These are phyloP conservation scores for Vitis rotundifolia DNA, from an alignment of 164 flowering plant species.

Conservation along the genomic window DNA sequence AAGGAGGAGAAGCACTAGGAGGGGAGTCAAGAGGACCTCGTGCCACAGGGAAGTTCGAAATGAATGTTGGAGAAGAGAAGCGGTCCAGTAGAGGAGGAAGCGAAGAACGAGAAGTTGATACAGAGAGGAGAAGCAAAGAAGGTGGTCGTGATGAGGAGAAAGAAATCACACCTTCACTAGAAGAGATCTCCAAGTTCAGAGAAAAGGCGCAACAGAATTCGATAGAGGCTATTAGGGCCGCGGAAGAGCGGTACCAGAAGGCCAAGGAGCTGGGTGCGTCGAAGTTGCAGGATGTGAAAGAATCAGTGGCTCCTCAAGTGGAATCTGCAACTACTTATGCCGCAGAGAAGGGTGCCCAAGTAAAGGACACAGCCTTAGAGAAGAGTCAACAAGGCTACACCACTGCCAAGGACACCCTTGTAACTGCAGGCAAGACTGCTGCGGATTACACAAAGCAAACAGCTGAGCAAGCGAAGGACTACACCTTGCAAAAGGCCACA, in stretches of 20 bases:
- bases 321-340: conserved; percentile 16
- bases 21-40: not conserved
- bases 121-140: not conserved
- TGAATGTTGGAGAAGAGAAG: not conserved
- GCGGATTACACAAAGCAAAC: conserved; percentile 19
- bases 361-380: conserved; percentile 23
- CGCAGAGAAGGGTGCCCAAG: conserved; percentile 21
- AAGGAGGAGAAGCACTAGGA: not conserved
- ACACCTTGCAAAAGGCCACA: conserved; percentile 22
- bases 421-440: conserved; percentile 25
- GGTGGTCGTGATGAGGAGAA: not conserved
- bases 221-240: conserved; percentile 43
- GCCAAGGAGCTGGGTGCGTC: conserved; percentile 2
- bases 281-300: not conserved
- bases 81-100: not conserved
- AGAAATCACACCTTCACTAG: conserved; percentile 25
- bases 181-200: conserved; percentile 45
- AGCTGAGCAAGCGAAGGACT: conserved; percentile 25
- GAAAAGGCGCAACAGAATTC: conserved; percentile 59
- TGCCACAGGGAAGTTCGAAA: conserved; percentile 12
- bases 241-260: conserved; percentile 45
- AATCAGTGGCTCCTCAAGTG: conserved; percentile 13
- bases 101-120: not conserved
- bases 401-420: conserved; percentile 22
- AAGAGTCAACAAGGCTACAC: not conserved